A percentile compares a stretch with the other conserved stretches of the same genome.
Evolutionary conservation across 1,139 yeast genomes (phyloP).

Genomic region (Entelexis paramagnoliae): DNA sequence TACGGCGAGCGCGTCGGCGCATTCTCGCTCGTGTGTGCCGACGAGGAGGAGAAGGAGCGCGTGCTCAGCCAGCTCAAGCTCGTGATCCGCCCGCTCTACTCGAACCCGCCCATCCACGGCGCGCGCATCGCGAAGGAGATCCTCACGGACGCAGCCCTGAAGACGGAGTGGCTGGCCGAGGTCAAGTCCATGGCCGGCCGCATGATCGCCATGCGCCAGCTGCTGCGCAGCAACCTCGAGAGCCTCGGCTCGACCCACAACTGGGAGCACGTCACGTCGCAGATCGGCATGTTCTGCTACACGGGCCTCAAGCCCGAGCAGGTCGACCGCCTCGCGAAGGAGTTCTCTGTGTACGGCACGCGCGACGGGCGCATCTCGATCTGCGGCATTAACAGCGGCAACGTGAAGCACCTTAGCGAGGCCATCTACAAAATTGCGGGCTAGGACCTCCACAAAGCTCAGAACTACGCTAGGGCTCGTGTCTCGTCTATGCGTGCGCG

Average conservation of each 20-base stretch:
- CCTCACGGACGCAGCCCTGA: constrained; percentile 53
- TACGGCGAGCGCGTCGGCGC: constrained; percentile 96
- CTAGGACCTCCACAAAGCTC: constrained; percentile 2
- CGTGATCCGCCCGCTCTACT: constrained; percentile 71
- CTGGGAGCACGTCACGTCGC: constrained; percentile 89
- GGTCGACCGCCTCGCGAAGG: constrained; percentile 65
- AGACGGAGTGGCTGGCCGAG: constrained; percentile 75
- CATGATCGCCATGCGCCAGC: constrained; percentile 64
- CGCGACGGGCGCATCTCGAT: constrained; percentile 78
- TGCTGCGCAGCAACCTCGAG: constrained; percentile 52
- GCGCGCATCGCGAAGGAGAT: constrained; percentile 82
- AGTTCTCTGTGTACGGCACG: constrained; percentile 68
- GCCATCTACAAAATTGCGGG: constrained; percentile 71
- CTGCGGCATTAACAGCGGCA: constrained; percentile 79
- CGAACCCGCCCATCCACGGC: constrained; percentile 94
- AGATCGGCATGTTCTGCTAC: constrained; percentile 95
- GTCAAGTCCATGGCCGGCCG: constrained; percentile 81
- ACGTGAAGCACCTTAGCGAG: constrained; percentile 68
- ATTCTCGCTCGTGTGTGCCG: constrained; percentile 40
- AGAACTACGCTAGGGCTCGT: no score
- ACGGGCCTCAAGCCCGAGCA: constrained; percentile 76
- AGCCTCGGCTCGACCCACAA: constrained; percentile 68
- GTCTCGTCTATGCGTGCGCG: no score
- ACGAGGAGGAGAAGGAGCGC: constrained; percentile 34
- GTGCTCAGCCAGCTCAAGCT: constrained; percentile 63